Base-by-base conservation (phyloP, 345 rosid genomes). In the Arabis alpina region DNA sequence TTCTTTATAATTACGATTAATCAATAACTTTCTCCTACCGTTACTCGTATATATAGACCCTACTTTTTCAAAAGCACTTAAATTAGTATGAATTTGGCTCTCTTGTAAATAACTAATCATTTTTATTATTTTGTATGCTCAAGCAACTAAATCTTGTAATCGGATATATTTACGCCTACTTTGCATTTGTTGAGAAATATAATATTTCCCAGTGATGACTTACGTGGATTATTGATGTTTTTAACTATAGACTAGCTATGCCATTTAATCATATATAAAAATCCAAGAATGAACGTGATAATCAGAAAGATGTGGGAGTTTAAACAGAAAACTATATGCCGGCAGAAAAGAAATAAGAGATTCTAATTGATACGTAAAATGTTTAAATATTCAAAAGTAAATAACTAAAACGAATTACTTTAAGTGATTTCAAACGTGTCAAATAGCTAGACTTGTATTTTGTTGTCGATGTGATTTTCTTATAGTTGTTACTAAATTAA, bases 1-100 rank as follows among this genome's bases (percentile, higher is more conserved):
- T 44, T 4, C 6, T 41, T 64, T 3, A 64, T 28, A 28, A 28
- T 66, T 40, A 50, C 66, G 61, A 23, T 49, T 55, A 44, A 16
- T 62, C 23, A 36, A 2, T 36, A 5, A 2, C 45, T 44, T 63
- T 54, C 13, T 65, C 43, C 40, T 5, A 23, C 72, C 34, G 30
- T 52, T 25, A 25, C 54, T 61, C 19, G 3, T 25, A 3, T 5
- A 4, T 25, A 3, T 5, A n/a, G 62, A 63, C 54, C 51, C 30
- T 0, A 10, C 45, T 4, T 57, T 48, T 36, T n/a, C 27, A 52
- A 63, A 30, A 2, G 15, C 23, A 0, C n/a, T 28, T 61, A 42
- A 14, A 60, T 25, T 42, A 7, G 2, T 42, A 30, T 23, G 45
- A 44, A 55, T 4, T 8, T 10, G 6, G 37, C n/a, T 34, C 34